Evolutionary conservation across 345 rosid species (phyloP).

Genomic region (Rhizophora mangle): DNA sequence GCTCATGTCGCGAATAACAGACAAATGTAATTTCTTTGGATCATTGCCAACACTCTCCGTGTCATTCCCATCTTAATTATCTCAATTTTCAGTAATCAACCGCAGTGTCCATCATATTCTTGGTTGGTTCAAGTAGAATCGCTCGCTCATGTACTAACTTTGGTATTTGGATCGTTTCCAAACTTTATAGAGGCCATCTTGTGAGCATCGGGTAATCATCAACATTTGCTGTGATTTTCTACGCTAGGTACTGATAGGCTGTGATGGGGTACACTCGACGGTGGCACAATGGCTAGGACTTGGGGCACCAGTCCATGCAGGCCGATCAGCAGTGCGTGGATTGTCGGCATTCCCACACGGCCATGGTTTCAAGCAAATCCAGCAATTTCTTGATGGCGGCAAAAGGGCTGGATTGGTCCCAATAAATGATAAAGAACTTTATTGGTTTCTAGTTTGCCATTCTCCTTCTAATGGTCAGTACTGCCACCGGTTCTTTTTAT

Average conservation of each 20-base stretch:
- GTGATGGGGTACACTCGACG: constrained; percentile 44
- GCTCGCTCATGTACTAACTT: neutral
- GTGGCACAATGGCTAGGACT: constrained; percentile 39
- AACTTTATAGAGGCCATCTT: too few relatives aligned
- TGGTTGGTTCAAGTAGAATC: too few relatives aligned
- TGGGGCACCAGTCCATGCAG: constrained; percentile 14
- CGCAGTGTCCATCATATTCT: too few relatives aligned
- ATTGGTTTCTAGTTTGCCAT: constrained; percentile 27
- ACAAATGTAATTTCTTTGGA: neutral
- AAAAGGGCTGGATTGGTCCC: constrained; percentile 30
- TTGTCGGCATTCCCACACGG: constrained; percentile 25
- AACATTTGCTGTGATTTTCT: too few relatives aligned
- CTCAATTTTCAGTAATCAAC: neutral
- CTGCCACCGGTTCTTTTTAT: too few relatives aligned
- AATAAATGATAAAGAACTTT: constrained; percentile 27
- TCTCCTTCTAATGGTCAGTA: constrained; percentile 23
- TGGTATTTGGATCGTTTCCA: too few relatives aligned
- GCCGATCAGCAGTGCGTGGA: constrained; percentile 36
- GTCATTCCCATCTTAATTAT: neutral
- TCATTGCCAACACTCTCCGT: neutral
- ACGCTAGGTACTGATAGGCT: constrained; percentile 39
- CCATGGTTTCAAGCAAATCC: constrained; percentile 23
- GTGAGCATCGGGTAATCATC: too few relatives aligned
- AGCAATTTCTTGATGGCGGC: constrained; percentile 21
- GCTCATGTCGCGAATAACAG: neutral